Percentiles rank a stretch among this genome's conserved stretches.
Conservation (phyloP, 257 asterid species). For the Penstemon eatonii region DNA sequence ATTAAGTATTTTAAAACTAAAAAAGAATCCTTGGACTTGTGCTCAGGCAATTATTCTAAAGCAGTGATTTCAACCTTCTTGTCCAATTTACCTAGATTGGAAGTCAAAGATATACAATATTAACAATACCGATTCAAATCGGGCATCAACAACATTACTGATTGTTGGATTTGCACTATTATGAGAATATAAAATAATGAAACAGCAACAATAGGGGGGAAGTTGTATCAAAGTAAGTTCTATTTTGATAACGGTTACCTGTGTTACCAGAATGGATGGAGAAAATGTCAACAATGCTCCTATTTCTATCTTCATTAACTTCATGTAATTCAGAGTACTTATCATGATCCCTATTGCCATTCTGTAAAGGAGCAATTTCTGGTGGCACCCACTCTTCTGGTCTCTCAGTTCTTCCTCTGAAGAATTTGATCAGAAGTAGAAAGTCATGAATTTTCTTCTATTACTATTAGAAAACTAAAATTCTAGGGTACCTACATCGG, state of each 20-base stretch:
- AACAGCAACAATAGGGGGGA: too few species aligned
- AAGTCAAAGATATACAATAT: too few species aligned
- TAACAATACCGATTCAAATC: too few species aligned
- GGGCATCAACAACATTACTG: too few species aligned
- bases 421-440: conserved; percentile 14
- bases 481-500: conserved; percentile 61
- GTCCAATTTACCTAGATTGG: background rate
- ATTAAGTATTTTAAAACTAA: background rate
- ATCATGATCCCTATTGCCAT: conserved; percentile 29
- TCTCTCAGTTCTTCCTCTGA: conserved; percentile 75
- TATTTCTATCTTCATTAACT: conserved; percentile 38
- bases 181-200: too few species aligned
- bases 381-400: conserved; percentile 96
- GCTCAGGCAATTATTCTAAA: background rate
- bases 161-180: too few species aligned
- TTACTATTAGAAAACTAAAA: background rate
- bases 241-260: conserved; percentile 28
- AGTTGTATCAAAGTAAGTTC: background rate
- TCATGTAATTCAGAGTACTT: conserved; percentile 40
- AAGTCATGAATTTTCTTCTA: conserved; percentile 9
- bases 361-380: conserved; percentile 38
- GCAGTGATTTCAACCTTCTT: background rate
- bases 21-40: background rate
- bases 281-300: conserved; percentile 51
- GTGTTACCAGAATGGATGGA: conserved; percentile 51